Conservation (phyloP, 768 basidiomycete genomes). For the Kwoniella sp. region DNA sequence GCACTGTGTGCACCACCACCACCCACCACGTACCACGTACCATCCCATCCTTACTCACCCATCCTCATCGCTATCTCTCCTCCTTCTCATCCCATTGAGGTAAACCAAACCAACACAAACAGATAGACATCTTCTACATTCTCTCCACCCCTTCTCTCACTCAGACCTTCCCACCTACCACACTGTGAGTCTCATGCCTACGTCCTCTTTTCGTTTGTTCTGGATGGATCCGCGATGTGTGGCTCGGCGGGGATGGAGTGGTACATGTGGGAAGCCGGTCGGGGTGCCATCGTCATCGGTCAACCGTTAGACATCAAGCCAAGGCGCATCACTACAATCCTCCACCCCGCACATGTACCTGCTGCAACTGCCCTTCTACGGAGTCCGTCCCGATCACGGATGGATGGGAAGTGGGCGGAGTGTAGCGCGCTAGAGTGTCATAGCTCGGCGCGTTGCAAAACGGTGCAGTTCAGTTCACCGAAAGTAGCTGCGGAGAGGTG, state of each 20-base stretch:
- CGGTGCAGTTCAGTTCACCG: no score
- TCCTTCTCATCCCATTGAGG: background rate
- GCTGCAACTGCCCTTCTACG: no score
- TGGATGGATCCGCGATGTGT: background rate
- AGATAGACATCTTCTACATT: conserved; percentile 6
- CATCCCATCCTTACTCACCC: conserved; percentile 3
- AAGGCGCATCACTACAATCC: background rate
- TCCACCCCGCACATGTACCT: no score
- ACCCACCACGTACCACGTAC: background rate
- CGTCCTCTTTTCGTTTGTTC: no score
- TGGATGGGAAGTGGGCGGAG: no score
- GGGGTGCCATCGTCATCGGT: background rate
- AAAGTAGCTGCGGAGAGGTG: no score
- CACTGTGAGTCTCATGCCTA: conserved; percentile 9
- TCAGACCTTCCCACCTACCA: conserved; percentile 1
- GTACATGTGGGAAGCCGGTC: no score
- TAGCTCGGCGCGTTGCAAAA: no score
- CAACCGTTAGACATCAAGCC: background rate
- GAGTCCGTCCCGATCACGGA: no score
- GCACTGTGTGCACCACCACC: conserved; percentile 4
- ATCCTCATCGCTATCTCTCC: conserved; percentile 11
- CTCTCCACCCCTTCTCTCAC: conserved; percentile 15
- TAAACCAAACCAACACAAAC: conserved; percentile 1
- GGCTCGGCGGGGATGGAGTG: background rate
- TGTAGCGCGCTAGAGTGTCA: no score